Percentiles rank a stretch among this genome's conserved stretches.
phyloP scores from a whole-genome alignment of 2,329 filamentous ascomycete genomes.

The Ceratocystis alfenasii region DNA sequence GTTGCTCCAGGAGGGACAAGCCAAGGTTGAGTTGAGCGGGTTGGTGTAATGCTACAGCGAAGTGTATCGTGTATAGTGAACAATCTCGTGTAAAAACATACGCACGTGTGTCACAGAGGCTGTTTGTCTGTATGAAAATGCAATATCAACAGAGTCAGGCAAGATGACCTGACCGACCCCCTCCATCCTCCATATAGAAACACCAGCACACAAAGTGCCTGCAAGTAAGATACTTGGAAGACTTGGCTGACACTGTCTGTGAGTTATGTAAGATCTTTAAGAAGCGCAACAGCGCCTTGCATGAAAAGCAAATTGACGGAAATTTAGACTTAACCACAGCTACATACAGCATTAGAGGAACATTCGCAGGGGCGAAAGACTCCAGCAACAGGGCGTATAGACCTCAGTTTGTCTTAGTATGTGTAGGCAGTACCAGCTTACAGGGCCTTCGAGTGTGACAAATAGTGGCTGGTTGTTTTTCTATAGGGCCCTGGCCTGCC shows the following conservation, averaged over 20 bases:
- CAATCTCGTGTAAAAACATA: not conserved
- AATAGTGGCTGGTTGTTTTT: not conserved
- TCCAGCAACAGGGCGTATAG: too few relatives aligned
- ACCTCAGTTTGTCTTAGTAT: not conserved
- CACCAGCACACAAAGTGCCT: not conserved
- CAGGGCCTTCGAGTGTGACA: too few relatives aligned
- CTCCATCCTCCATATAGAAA: not conserved
- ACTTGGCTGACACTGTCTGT: slow-evolving; percentile 7
- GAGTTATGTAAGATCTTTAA: slow-evolving; percentile 9
- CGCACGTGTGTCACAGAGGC: too few relatives aligned
- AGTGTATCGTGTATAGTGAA: not conserved
- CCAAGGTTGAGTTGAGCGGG: too few relatives aligned
- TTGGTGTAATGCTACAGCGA: not conserved
- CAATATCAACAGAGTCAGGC: too few relatives aligned
- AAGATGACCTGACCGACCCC: too few relatives aligned
- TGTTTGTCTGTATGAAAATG: too few relatives aligned
- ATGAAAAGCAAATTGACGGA: slow-evolving; percentile 5
- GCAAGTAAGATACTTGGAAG: slow-evolving; percentile 6
- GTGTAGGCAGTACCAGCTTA: not conserved
- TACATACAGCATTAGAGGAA: too few relatives aligned
- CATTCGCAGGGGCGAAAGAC: too few relatives aligned
- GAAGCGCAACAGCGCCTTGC: slow-evolving; percentile 4
- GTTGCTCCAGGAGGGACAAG: not conserved
- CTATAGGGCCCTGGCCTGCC: not conserved
- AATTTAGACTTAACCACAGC: not conserved